A percentile compares a stretch with the other conserved stretches of the same genome.
These are phyloP conservation scores for Pyrenophora tritici-repentis DNA, from an alignment of 2,329 filamentous ascomycete genomes.

Conservation along the genomic window DNA sequence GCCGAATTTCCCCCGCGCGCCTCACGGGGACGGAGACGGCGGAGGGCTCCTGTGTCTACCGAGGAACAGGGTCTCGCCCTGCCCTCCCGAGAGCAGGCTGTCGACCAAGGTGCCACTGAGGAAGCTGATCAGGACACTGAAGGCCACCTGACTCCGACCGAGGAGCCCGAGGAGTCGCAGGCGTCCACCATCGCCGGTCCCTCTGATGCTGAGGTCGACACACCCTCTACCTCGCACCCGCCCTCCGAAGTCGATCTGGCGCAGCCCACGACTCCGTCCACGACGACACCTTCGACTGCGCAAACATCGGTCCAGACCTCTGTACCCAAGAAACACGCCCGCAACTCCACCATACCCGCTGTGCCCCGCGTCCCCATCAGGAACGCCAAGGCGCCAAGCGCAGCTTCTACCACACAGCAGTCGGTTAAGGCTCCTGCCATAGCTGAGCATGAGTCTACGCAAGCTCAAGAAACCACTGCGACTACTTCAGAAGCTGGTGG, in stretches of 20 bases:
- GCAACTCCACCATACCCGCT: conserved; percentile 52
- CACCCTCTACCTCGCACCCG: conserved; percentile 62
- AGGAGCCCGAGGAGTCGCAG: conserved; percentile 47
- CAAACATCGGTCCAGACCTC: conserved; percentile 43
- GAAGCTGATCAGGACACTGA: conserved; percentile 21
- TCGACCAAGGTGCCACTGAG: conserved; percentile 17
- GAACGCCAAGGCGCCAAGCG: conserved; percentile 47
- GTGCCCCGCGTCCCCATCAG: conserved; percentile 60
- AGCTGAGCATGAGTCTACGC: conserved; percentile 16
- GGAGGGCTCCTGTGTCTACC: conserved; percentile 46
- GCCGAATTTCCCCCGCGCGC: conserved; percentile 59
- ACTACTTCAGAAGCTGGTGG: conserved; percentile 15
- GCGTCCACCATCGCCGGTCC: conserved; percentile 51
- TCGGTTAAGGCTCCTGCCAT: conserved; percentile 36
- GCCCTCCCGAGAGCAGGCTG: conserved; percentile 53
- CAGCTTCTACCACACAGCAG: conserved; percentile 44
- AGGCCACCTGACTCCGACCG: conserved; percentile 49
- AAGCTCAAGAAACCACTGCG: conserved; percentile 13
- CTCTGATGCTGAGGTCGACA: conserved; percentile 57
- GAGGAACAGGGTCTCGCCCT: conserved; percentile 54
- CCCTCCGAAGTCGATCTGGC: conserved; percentile 62
- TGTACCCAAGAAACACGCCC: conserved; percentile 43
- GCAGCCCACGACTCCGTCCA: conserved; percentile 61
- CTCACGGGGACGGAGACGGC: conserved; percentile 52
- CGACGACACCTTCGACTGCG: conserved; percentile 55